Evolutionary conservation across 441 rosid species (phyloP).

Genomic region (Manihot esculenta): DNA sequence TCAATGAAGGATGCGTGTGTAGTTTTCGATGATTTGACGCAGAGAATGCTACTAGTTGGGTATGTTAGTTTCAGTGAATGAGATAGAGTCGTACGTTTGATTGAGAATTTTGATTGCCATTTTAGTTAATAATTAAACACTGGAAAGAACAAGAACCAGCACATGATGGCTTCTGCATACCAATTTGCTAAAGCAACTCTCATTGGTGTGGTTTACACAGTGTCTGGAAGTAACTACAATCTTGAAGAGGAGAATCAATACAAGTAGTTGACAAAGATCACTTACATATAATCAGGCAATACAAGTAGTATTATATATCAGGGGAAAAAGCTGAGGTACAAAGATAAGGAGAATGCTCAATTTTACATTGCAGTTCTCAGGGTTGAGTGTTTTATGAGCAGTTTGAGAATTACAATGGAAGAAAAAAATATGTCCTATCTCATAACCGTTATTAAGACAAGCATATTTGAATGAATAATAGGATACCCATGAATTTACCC

Average conservation of each 20-base stretch:
- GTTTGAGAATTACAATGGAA: slow-evolving; percentile 26
- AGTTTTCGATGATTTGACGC: too few relatives aligned
- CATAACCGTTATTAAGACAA: slow-evolving; percentile 26
- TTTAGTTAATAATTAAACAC: too few relatives aligned
- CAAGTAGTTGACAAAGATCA: background rate
- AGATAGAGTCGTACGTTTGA: too few relatives aligned
- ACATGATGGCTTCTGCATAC: too few relatives aligned
- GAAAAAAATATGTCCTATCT: slow-evolving; percentile 17
- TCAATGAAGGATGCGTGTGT: too few relatives aligned
- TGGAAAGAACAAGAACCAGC: too few relatives aligned
- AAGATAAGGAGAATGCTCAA: slow-evolving; percentile 23
- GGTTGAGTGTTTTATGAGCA: slow-evolving; percentile 28
- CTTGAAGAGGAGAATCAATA: background rate
- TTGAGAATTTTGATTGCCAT: too few relatives aligned
- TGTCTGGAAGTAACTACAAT: too few relatives aligned
- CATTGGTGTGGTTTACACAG: too few relatives aligned
- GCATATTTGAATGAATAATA: slow-evolving; percentile 31
- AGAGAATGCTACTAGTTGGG: too few relatives aligned
- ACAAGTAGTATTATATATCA: slow-evolving; percentile 1
- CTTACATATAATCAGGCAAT: background rate
- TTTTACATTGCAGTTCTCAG: slow-evolving; percentile 31
- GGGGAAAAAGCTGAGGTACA: background rate
- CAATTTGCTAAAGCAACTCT: too few relatives aligned
- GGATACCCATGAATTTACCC: slow-evolving; percentile 25
- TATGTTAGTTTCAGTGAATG: too few relatives aligned